A percentile compares a stretch with the other conserved stretches of the same genome.
Evolutionary conservation across 768 basidiomycete species (phyloP).

Genomic region (Psilocybe cyanescens): DNA sequence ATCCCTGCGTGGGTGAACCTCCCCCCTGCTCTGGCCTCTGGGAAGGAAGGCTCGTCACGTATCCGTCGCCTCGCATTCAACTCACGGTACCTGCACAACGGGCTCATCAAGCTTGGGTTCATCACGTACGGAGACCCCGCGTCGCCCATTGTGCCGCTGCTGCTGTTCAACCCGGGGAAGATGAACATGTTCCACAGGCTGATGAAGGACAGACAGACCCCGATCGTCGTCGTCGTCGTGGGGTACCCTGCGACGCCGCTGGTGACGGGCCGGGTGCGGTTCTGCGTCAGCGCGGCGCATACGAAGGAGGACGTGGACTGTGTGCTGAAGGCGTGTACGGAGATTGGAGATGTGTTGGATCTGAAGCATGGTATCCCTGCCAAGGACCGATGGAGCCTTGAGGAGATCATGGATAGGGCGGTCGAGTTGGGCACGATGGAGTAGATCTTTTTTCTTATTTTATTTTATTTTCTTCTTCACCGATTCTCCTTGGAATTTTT

Average conservation of each 20-base stretch:
- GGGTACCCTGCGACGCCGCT: conserved; percentile 91
- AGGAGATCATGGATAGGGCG: conserved; percentile 72
- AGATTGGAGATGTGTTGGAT: conserved; percentile 88
- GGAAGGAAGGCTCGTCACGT: conserved; percentile 81
- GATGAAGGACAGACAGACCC: conserved; percentile 81
- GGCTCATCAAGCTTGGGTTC: conserved; percentile 90
- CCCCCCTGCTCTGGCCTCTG: conserved; percentile 73
- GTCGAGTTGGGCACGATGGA: conserved; percentile 60
- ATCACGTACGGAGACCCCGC: conserved; percentile 93
- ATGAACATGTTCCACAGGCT: conserved; percentile 90
- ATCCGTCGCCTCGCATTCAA: conserved; percentile 94
- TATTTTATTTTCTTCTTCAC: neutral
- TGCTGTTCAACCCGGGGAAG: conserved; percentile 93
- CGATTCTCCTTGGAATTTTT: neutral
- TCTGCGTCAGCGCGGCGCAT: conserved; percentile 94
- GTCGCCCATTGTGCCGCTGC: conserved; percentile 91
- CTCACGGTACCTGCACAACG: conserved; percentile 87
- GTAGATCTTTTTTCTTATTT: conserved; percentile 5
- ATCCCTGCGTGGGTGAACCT: conserved; percentile 84
- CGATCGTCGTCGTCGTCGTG: conserved; percentile 89
- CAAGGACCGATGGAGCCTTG: conserved; percentile 75
- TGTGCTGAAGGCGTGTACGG: conserved; percentile 85
- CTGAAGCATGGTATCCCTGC: conserved; percentile 72
- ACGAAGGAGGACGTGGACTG: conserved; percentile 96
- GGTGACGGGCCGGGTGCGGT: conserved; percentile 85